Base-by-base conservation (phyloP, 176 grass and related monocot genomes). In the Lolium rigidum region DNA sequence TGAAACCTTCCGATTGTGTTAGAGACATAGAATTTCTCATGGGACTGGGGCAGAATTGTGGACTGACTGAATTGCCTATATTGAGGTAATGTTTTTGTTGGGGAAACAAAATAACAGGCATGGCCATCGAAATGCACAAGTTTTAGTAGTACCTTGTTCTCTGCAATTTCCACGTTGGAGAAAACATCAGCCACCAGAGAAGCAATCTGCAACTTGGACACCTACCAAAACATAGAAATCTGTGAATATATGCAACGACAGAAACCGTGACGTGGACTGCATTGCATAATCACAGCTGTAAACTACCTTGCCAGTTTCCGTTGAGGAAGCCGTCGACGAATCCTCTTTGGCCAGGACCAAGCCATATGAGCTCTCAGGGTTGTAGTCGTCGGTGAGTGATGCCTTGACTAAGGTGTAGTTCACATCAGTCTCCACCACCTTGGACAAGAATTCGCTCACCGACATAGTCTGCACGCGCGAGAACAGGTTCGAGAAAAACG, bases 401-500 rank as follows among this genome's bases (percentile, higher is more conserved):
- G 88, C 80, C 89, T 92, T 98, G 82, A 98, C 80, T 31, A 98
- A 50, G 14, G 96, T 98, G 81, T 98, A 98, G 9, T 85, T 95
- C 73, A 98, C 80, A 82, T 98, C 86, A 2, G 92, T 92, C 84
- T 95, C 90, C 12, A 79, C 93, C n/a, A 98, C 54, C 84, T 94
- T 98, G 22, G 77, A 72, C 50, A 98, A 85, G 78, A 98, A 98
- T 4, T 98, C 90, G n/a, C 67, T 83, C 22, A 98, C 86, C 43
- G 90, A 75, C 70, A 98, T 74, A 25, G 85, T 77, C 82, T 95
- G 88, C 14, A 85, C 80, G 20, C 81, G 87, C 5, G 91, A 77
- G 77, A 98, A 94, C 17, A 98, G 86, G 70, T 88, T 92, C 24
- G 84, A 82, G 73, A 98, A 94, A 88, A 98, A 94, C 71, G 90